These are phyloP conservation scores for Chlorella sp. DNA, from an alignment of 139 green algal species.

Conservation along the genomic window DNA sequence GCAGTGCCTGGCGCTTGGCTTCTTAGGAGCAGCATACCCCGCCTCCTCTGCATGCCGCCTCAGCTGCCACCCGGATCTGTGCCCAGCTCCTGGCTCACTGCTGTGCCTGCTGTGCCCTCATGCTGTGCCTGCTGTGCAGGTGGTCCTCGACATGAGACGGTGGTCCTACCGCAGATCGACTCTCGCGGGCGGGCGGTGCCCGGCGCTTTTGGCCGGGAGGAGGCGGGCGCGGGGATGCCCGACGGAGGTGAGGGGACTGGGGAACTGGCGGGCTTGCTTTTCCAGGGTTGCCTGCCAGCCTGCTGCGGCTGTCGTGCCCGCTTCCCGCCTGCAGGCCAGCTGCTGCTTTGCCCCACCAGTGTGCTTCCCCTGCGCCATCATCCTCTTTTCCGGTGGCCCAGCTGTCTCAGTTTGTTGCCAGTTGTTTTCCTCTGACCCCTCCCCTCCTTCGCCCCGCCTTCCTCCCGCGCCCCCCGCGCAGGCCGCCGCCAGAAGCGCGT, in stretches of 20 bases:
- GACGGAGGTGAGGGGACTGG: slow-evolving; percentile 2
- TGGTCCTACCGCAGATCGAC: slow-evolving; percentile 81
- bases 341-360: not conserved
- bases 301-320: not conserved
- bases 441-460: not conserved
- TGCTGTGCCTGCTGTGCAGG: not conserved
- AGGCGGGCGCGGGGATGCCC: slow-evolving; percentile 42
- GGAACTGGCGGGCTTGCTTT: no score
- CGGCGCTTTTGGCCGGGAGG: slow-evolving; percentile 86
- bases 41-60: not conserved
- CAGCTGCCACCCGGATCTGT: no score
- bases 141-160: slow-evolving; percentile 18
- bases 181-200: slow-evolving; percentile 69
- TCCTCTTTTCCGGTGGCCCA: not conserved
- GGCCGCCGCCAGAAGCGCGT: slow-evolving; percentile 33
- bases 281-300: not conserved
- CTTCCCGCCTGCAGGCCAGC: not conserved
- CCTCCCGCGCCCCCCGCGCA: not conserved
- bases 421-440: not conserved
- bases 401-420: not conserved
- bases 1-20: not conserved
- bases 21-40: no score
- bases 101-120: not conserved
- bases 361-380: not conserved
- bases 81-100: not conserved